These are phyloP conservation scores for Babesia sp. DNA, from an alignment of 169 alveolate genomes.

Conservation along the genomic window DNA sequence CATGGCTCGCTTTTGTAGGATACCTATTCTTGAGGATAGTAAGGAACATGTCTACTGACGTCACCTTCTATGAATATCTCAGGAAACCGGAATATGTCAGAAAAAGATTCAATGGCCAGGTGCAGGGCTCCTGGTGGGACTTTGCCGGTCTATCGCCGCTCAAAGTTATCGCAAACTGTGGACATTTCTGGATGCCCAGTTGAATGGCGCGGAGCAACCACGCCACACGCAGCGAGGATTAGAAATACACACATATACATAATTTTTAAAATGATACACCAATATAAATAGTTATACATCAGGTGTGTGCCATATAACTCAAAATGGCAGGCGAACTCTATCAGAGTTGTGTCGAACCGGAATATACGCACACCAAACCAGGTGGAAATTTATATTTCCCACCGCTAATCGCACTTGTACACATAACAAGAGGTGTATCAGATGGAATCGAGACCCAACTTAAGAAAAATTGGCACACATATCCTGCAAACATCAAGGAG, in stretches of 20 bases:
- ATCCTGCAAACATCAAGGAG: conserved; percentile 37
- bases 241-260: not conserved
- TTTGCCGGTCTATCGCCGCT: conserved; percentile 19
- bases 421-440: not conserved
- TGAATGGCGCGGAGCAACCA: not conserved
- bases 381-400: conserved; percentile 10
- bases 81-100: conserved; percentile 73
- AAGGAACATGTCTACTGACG: conserved; percentile 83
- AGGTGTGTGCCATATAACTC: not conserved
- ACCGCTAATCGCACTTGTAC: conserved; percentile 19
- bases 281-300: not conserved
- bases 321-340: conserved; percentile 19
- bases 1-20: conserved; percentile 77
- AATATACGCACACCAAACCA: conserved; percentile 1
- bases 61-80: conserved; percentile 86
- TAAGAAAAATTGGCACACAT: conserved; percentile 28
- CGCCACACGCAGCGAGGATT: not conserved
- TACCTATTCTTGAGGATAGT: conserved; percentile 79
- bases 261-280: conserved; percentile 15
- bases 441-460: conserved; percentile 16
- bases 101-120: conserved; percentile 44
- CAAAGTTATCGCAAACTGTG: conserved; percentile 27
- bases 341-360: conserved; percentile 32
- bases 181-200: conserved; percentile 47
- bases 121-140: conserved; percentile 63